Percentiles rank a stretch among this genome's conserved stretches.
Evolutionary conservation across 495 filamentous ascomycete genomes (phyloP).

Genomic region (Daldinia bambusicola): DNA sequence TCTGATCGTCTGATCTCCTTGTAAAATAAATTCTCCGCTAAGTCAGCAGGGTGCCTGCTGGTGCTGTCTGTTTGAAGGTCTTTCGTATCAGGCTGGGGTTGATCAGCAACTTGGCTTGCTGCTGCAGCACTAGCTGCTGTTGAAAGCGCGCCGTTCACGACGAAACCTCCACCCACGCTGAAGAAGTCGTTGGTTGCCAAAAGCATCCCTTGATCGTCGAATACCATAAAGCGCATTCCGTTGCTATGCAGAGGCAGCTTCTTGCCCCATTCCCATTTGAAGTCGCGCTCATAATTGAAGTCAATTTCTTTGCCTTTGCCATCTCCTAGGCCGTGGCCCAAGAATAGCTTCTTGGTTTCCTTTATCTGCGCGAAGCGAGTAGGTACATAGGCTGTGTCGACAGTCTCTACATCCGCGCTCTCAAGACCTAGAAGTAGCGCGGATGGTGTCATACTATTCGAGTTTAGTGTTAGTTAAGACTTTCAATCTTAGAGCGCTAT

Average conservation of each 20-base stretch:
- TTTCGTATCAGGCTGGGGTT: conserved; percentile 21
- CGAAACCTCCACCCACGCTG: conserved; percentile 52
- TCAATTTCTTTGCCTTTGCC: conserved; percentile 49
- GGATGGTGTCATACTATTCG: conserved; percentile 48
- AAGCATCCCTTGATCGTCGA: conserved; percentile 50
- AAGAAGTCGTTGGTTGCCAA: conserved; percentile 53
- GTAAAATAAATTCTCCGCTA: conserved; percentile 53
- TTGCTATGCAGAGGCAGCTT: conserved; percentile 52
- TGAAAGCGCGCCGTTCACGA: conserved; percentile 51
- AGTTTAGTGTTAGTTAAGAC: conserved; percentile 11
- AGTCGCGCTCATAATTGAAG: conserved; percentile 50
- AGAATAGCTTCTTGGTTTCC: conserved; percentile 47
- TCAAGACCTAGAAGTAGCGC: conserved; percentile 50
- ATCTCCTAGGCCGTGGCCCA: conserved; percentile 46
- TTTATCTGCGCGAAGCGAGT: conserved; percentile 49
- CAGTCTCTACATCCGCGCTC: conserved; percentile 48
- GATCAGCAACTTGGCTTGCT: conserved; percentile 27
- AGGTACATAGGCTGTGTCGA: conserved; percentile 52
- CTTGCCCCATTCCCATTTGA: conserved; percentile 52
- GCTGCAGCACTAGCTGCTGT: conserved; percentile 36
- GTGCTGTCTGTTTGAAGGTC: conserved; percentile 38
- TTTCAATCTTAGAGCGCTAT: neutral
- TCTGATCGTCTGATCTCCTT: conserved; percentile 51
- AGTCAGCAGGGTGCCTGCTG: conserved; percentile 44
- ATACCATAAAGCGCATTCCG: conserved; percentile 53